Base-by-base conservation (phyloP, 1,284 basidiomycete genomes). In the Malassezia equina region DNA sequence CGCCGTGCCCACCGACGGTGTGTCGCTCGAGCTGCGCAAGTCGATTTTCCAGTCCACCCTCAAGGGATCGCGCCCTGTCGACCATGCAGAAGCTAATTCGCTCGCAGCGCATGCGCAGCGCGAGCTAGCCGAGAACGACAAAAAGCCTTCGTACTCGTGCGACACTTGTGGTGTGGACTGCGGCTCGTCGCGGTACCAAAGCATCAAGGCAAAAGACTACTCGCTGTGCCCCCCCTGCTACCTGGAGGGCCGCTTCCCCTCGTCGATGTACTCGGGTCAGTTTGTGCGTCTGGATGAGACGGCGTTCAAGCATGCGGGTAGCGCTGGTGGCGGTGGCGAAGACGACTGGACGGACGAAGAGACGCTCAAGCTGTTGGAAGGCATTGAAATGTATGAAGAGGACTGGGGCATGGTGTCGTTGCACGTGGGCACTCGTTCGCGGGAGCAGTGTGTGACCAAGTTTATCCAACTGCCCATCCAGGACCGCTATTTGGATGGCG, bases 391-490 rank as follows among this genome's bases (percentile, higher is more conserved):
- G 88, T 90, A 85, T 75, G 89, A 95, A 63, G 93, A 96, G 71
- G 93, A 96, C 73, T 98, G 91, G 93, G 84, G 83, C 25, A 82
- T 83, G 32, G 84, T 98, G 55, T 85, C 90, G 60, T 85, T 89
- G 64, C 91, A 98, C 72, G 90, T 98, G 43, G 87, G 85, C 12
- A 89, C 89, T 21, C 81, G 90, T 43, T 84, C 84, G 15, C 85
- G 90, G 33, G 90, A 96, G 71, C 88, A 94, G 76, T 96, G 93
- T 75, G 87, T 99, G 65, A 84, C 86, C 65, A 88, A 90, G 73
- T 99, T 99, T 81, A 79, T 99, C 52, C 86, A 90, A 75, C 78
- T 98, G 31, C 94, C 94, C 1, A 98, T 99, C 67, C 93, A 98
- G 76, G 93, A 98, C 71, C 83, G 84, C 17, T 98, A 91, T 74